A percentile compares a stretch with the other conserved stretches of the same genome.
These are phyloP conservation scores for Fraxinus quadrangulata DNA, from an alignment of 257 asterid genomes.

Conservation along the genomic window DNA sequence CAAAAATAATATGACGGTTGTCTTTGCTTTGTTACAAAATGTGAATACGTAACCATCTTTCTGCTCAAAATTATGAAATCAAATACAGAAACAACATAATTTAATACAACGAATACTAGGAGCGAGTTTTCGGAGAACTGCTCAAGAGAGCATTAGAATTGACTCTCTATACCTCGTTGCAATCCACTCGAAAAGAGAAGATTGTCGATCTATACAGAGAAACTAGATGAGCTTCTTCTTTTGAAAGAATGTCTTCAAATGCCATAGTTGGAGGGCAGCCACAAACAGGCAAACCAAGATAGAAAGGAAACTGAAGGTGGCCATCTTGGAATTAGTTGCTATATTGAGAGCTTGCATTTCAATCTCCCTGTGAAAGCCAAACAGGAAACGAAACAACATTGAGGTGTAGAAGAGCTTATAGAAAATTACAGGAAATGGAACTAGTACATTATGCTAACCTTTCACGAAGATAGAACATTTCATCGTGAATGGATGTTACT, in stretches of 20 bases:
- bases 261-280: conserved; percentile 40
- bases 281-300: conserved; percentile 31
- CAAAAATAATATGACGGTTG: background rate
- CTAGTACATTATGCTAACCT: conserved; percentile 11
- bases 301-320: conserved; percentile 26
- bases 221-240: conserved; percentile 34
- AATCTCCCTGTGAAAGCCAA: conserved; percentile 29
- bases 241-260: conserved; percentile 35
- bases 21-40: too few species aligned
- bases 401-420: background rate
- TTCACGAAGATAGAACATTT: conserved; percentile 30
- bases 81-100: background rate
- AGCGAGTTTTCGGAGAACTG: background rate
- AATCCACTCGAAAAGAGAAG: background rate
- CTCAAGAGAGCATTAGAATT: background rate
- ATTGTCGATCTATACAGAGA: background rate
- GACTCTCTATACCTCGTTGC: background rate
- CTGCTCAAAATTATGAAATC: background rate
- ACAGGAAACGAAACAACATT: background rate
- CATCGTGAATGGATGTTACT: conserved; percentile 32
- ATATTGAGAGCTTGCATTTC: conserved; percentile 35
- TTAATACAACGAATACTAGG: background rate
- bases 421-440: background rate
- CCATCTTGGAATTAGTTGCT: conserved; percentile 36
- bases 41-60: too few species aligned